A percentile compares a stretch with the other conserved stretches of the same genome.
Evolutionary conservation across 805 yeast genomes (phyloP).

Genomic region (Candida patagonica): DNA sequence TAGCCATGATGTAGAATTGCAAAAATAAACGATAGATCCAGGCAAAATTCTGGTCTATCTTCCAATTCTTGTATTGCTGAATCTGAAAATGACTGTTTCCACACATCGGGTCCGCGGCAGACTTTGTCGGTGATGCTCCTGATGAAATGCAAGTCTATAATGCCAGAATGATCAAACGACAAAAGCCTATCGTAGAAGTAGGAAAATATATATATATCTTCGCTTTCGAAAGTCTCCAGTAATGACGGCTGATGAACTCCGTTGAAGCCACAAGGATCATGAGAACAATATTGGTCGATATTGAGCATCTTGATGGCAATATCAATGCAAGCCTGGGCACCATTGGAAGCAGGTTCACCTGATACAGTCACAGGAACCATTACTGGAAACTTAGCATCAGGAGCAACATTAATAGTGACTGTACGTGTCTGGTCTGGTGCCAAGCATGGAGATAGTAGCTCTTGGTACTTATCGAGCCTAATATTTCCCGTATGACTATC

Average conservation of each 20-base stretch:
- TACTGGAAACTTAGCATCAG: constrained; percentile 37
- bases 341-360: constrained; percentile 42
- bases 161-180: constrained; percentile 85
- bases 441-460: constrained; percentile 52
- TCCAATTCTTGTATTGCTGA: constrained; percentile 51
- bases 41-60: constrained; percentile 86
- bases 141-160: constrained; percentile 75
- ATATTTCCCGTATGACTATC: neutral
- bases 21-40: constrained; percentile 82
- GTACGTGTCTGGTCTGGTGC: constrained; percentile 63
- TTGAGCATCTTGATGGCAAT: constrained; percentile 40
- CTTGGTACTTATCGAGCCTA: neutral
- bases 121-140: constrained; percentile 70
- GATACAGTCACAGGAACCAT: constrained; percentile 47
- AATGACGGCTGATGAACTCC: constrained; percentile 95
- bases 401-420: constrained; percentile 47
- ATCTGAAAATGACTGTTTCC: constrained; percentile 31
- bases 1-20: constrained; percentile 87
- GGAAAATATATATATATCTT: constrained; percentile 82
- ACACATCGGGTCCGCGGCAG: constrained; percentile 65
- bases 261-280: constrained; percentile 84
- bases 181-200: constrained; percentile 89
- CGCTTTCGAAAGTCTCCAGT: constrained; percentile 59
- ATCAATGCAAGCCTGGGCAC: constrained; percentile 46
- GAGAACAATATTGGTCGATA: constrained; percentile 66